These are phyloP conservation scores for Coniochaeta ligniaria DNA, from an alignment of 2,329 filamentous ascomycete genomes.

Conservation along the genomic window DNA sequence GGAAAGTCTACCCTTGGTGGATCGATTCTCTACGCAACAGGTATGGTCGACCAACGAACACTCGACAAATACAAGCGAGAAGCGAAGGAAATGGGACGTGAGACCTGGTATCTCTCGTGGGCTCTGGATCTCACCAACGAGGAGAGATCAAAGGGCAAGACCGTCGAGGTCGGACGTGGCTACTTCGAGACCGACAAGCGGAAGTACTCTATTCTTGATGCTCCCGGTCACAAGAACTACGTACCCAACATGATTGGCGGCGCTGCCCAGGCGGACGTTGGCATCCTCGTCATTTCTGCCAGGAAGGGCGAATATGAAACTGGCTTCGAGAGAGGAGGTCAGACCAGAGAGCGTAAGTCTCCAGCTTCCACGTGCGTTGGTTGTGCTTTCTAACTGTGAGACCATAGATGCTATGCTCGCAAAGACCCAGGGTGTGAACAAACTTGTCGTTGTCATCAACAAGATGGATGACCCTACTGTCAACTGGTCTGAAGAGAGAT, in stretches of 20 bases:
- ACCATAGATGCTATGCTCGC: constrained; percentile 73
- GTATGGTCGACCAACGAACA: constrained; percentile 99
- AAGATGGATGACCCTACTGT: constrained; percentile 99
- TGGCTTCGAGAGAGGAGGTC: constrained; percentile 91
- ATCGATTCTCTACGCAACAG: constrained; percentile 84
- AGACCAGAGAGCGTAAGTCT: constrained; percentile 68
- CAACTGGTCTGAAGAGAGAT: constrained; percentile 89
- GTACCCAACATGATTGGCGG: constrained; percentile 98
- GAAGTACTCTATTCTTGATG: constrained; percentile 92
- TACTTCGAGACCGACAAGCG: constrained; percentile 97
- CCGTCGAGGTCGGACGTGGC: constrained; percentile 90
- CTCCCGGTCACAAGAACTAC: constrained; percentile 95
- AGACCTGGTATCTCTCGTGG: constrained; percentile 99
- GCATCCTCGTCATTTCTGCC: constrained; percentile 90
- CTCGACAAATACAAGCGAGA: constrained; percentile 98
- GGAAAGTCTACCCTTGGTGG: constrained; percentile 96
- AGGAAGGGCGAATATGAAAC: constrained; percentile 99
- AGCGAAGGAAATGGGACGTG: constrained; percentile 90
- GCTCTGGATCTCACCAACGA: constrained; percentile 95
- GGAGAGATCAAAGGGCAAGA: constrained; percentile 94
- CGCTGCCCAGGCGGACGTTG: constrained; percentile 87
- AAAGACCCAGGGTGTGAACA: constrained; percentile 97
- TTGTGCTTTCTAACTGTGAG: not conserved
- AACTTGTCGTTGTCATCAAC: constrained; percentile 90
- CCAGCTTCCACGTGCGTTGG: not conserved